These are phyloP conservation scores for Fonsecaea monophora DNA, from an alignment of 2,329 filamentous ascomycete species.

Conservation along the genomic window DNA sequence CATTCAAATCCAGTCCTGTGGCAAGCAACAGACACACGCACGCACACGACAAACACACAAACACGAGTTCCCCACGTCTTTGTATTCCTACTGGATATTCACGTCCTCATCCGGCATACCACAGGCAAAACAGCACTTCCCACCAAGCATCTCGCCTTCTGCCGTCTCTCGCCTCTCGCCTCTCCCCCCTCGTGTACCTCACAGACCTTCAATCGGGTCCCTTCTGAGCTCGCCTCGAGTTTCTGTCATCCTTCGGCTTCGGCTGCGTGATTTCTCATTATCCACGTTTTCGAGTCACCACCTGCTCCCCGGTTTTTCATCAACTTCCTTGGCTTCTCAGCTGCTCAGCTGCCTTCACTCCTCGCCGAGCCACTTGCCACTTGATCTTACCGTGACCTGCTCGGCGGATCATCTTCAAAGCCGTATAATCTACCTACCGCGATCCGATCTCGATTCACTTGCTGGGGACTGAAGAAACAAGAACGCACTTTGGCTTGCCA, in stretches of 20 bases:
- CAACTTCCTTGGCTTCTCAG: background rate
- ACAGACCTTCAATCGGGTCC: constrained; percentile 9
- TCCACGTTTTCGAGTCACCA: constrained; percentile 40
- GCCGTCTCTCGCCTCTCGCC: constrained; percentile 5
- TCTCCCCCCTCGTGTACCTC: constrained; percentile 11
- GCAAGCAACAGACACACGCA: background rate
- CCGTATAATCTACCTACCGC: background rate
- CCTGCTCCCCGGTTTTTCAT: constrained; percentile 4
- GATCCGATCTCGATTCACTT: constrained; percentile 13
- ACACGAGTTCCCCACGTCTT: constrained; percentile 4
- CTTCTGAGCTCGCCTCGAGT: constrained; percentile 12
- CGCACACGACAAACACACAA: background rate
- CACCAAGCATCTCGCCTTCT: constrained; percentile 9
- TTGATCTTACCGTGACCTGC: background rate
- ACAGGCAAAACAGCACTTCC: background rate
- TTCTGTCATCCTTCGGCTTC: constrained; percentile 35
- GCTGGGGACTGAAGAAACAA: constrained; percentile 12
- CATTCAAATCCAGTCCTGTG: background rate
- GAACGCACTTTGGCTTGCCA: background rate
- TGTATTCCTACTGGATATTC: background rate
- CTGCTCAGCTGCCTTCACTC: constrained; percentile 8
- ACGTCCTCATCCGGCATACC: background rate
- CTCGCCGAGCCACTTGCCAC: background rate
- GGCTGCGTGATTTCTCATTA: constrained; percentile 38
- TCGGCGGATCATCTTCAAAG: background rate